Percentiles rank a stretch among this genome's conserved stretches.
Conservation (phyloP, 805 yeast species). For the Lipomyces kockii region DNA sequence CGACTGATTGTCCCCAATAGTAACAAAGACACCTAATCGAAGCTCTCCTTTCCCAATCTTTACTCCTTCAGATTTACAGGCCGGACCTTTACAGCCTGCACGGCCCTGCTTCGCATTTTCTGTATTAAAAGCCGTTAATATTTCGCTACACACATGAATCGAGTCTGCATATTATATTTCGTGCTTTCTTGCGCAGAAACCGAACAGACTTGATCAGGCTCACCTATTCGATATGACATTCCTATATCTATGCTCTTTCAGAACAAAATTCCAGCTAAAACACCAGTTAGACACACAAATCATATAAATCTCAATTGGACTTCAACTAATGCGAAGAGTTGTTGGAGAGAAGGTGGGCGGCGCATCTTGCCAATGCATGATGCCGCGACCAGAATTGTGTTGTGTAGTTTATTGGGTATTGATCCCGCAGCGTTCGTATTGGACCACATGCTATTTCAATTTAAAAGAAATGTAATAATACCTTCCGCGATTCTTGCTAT, state of each 20-base stretch:
- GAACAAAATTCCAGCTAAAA: not conserved
- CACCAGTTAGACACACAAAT: too few relatives aligned
- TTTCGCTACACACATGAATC: not conserved
- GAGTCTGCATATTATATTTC: not conserved
- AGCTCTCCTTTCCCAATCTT: constrained; percentile 35
- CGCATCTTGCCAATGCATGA: too few relatives aligned
- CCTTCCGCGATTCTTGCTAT: too few relatives aligned
- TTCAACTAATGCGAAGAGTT: not conserved
- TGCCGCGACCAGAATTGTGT: too few relatives aligned
- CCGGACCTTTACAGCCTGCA: constrained; percentile 31
- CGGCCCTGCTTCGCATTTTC: constrained; percentile 31
- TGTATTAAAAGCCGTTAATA: constrained; percentile 6
- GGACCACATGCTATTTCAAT: too few relatives aligned
- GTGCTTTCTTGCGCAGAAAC: too few relatives aligned
- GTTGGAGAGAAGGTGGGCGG: not conserved
- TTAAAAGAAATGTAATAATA: too few relatives aligned
- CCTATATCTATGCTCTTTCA: not conserved
- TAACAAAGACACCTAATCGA: constrained; percentile 34
- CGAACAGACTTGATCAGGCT: not conserved
- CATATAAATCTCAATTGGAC: not conserved
- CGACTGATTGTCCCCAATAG: constrained; percentile 24
- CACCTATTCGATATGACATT: constrained; percentile 23
- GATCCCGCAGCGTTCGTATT: too few relatives aligned
- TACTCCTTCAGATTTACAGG: constrained; percentile 20
- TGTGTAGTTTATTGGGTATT: too few relatives aligned